Evolutionary conservation across 768 basidiomycete genomes (phyloP).

Genomic region (Hygrophorus pudorinus): DNA sequence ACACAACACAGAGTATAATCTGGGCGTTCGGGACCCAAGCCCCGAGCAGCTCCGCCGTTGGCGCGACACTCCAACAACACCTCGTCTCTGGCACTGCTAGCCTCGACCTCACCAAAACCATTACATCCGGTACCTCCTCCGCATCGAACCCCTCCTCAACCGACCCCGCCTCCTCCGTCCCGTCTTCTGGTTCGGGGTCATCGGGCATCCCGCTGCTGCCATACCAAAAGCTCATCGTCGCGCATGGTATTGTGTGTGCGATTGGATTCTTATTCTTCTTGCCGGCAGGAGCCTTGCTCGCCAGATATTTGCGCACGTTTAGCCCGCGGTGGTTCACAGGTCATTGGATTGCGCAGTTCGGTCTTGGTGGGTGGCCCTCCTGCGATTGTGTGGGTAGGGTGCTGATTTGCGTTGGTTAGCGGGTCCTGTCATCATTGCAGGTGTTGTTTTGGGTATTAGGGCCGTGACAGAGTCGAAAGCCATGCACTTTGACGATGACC

Average conservation of each 20-base stretch:
- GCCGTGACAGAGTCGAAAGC: conserved; percentile 25
- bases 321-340: conserved; percentile 40
- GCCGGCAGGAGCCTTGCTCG: conserved; percentile 42
- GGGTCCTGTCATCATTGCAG: conserved; percentile 33
- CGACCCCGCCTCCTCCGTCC: conserved; percentile 12
- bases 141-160: conserved; percentile 14
- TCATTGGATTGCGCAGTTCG: conserved; percentile 43
- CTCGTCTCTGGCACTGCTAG: conserved; percentile 27
- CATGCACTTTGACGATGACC: conserved; percentile 31
- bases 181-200: conserved; percentile 3
- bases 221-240: conserved; percentile 41
- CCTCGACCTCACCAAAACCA: conserved; percentile 39
- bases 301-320: conserved; percentile 42
- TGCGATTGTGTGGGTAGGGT: conserved; percentile 8
- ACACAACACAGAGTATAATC: conserved; percentile 37
- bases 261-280: conserved; percentile 44
- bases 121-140: no score
- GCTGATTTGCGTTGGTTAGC: conserved; percentile 17
- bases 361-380: conserved; percentile 26
- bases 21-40: conserved; percentile 45
- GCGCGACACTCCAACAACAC: conserved; percentile 41
- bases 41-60: conserved; percentile 32
- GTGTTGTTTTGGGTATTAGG: conserved; percentile 32
- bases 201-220: conserved; percentile 28
- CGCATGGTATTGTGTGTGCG: conserved; percentile 42